Evolutionary conservation across 169 alveolate species (phyloP), one percentile per base, ranked within the genome.

Genomic region (Eimeria maxima): DNA sequence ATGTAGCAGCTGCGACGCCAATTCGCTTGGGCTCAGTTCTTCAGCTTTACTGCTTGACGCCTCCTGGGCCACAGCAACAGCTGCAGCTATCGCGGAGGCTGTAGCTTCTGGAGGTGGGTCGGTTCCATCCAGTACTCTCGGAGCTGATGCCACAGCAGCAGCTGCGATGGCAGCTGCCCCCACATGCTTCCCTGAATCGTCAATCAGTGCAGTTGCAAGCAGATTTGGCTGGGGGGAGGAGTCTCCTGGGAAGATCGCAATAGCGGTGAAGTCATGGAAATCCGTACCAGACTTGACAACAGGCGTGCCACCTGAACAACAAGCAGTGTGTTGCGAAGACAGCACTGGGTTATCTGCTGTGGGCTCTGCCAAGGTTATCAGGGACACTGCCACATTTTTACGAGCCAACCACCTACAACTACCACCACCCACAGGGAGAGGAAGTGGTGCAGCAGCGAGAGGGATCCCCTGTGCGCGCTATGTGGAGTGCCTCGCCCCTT

Each of bases 211-310:
- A 63, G 94, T 87, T 60, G 94, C 80, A 29, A 87, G 67, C 18
- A 87, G 83, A 22, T 87, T 87, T 50, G 94, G 94, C 78, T 87
- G 94, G 7, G 94, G 94, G 13, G 88, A 57, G 63, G 93, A 42
- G 42, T 55, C 60, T 20, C 97, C 98, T 1, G 98, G 98, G 93
- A 83, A 90, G 3, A 97, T 97, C 4, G 97, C 96, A 38, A 97
- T 81, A 81, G 97, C 95, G 38, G 98, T 96, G 81, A 98, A 95
- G 50, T 98, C 98, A 89, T 97, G 96, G 92, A 98, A 98, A 96
- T 98, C 99, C 38, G 99, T 97, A 57, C 99, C 99, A 88, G 98
- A 96, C 95, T 98, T 98, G 38, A 97, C 97, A 22, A 98, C 97
- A 20, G 98, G 96, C 11, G 97, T 95, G 38, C 92, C 95, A 8